Evolutionary conservation across 2,329 filamentous ascomycete genomes (phyloP).

Genomic region (Aureobasidium subglaciale): DNA sequence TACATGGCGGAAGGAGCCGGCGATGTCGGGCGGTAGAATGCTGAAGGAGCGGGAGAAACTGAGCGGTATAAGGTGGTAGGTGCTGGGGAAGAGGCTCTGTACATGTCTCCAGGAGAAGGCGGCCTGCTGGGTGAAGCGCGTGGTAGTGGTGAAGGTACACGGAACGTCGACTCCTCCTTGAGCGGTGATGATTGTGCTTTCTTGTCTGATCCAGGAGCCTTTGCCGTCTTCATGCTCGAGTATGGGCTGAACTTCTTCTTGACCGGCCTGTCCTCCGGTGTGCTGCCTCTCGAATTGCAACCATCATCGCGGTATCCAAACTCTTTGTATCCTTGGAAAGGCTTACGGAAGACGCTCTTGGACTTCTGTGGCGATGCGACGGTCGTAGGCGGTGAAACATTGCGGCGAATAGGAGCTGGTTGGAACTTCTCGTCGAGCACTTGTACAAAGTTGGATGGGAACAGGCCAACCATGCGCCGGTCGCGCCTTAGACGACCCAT

Average conservation of each 20-base stretch:
- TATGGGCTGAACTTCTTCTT: slow-evolving; percentile 40
- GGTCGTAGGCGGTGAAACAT: slow-evolving; percentile 43
- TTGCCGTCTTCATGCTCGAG: slow-evolving; percentile 45
- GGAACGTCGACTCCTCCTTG: slow-evolving; percentile 23
- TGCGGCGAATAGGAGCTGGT: slow-evolving; percentile 56
- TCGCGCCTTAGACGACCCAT: slow-evolving; percentile 86
- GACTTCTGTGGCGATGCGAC: slow-evolving; percentile 43
- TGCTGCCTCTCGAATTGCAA: slow-evolving; percentile 20
- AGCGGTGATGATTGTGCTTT: slow-evolving; percentile 18
- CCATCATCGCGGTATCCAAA: slow-evolving; percentile 20
- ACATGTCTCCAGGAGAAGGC: slow-evolving; percentile 20
- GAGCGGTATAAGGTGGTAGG: slow-evolving; percentile 24
- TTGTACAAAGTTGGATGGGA: slow-evolving; percentile 96
- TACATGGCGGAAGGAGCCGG: slow-evolving; percentile 20
- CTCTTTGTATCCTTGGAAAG: slow-evolving; percentile 55
- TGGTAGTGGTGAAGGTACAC: slow-evolving; percentile 28
- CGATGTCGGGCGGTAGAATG: slow-evolving; percentile 23
- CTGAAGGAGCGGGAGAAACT: slow-evolving; percentile 34
- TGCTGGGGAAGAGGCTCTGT: slow-evolving; percentile 22
- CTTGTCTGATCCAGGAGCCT: slow-evolving; percentile 28
- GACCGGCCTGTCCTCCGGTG: slow-evolving; percentile 23
- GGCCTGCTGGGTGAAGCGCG: slow-evolving; percentile 21
- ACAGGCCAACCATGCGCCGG: slow-evolving; percentile 81
- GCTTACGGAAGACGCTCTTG: slow-evolving; percentile 55
- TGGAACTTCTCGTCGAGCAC: slow-evolving; percentile 79